Percentiles rank a stretch among this genome's conserved stretches.
phyloP scores from a whole-genome alignment of 148 eudicot species.

The Salicornia ramosissima region DNA sequence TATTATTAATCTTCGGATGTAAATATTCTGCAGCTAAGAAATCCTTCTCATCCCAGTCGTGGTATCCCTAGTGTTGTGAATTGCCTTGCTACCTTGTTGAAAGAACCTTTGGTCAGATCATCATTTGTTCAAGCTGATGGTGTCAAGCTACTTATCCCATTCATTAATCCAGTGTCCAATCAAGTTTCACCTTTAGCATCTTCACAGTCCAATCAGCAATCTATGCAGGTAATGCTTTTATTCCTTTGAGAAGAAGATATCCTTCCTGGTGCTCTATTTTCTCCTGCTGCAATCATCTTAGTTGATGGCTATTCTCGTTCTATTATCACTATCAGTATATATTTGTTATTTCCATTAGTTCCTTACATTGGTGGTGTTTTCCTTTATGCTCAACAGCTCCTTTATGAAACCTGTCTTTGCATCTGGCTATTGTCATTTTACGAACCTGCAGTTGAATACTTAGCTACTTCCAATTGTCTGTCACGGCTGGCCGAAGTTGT shows the following conservation, averaged over 20 bases:
- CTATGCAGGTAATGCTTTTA: conserved; percentile 58
- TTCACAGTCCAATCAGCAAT: conserved; percentile 53
- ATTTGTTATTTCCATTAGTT: neutral
- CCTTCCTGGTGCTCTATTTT: neutral
- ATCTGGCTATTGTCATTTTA: conserved; percentile 89
- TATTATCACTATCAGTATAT: neutral
- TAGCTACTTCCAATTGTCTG: conserved; percentile 78
- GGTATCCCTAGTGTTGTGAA: conserved; percentile 67
- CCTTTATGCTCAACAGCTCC: conserved; percentile 54
- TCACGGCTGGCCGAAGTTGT: conserved; percentile 83
- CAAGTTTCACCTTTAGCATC: conserved; percentile 41
- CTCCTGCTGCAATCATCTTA: neutral
- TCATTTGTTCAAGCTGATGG: conserved; percentile 94
- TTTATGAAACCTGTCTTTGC: conserved; percentile 93
- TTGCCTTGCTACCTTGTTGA: conserved; percentile 74
- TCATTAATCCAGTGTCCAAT: conserved; percentile 84
- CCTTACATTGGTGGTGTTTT: conserved; percentile 16
- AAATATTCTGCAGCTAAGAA: conserved; percentile 63
- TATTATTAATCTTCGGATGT: neutral
- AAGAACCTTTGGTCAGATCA: conserved; percentile 85
- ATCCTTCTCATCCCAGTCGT: conserved; percentile 81
- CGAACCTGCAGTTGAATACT: conserved; percentile 88
- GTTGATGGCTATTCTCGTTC: neutral
- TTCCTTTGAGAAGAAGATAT: neutral
- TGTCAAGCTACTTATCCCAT: conserved; percentile 83